These are phyloP conservation scores for Canavalia ensiformis DNA, from an alignment of 306 rosid genomes.

Conservation along the genomic window DNA sequence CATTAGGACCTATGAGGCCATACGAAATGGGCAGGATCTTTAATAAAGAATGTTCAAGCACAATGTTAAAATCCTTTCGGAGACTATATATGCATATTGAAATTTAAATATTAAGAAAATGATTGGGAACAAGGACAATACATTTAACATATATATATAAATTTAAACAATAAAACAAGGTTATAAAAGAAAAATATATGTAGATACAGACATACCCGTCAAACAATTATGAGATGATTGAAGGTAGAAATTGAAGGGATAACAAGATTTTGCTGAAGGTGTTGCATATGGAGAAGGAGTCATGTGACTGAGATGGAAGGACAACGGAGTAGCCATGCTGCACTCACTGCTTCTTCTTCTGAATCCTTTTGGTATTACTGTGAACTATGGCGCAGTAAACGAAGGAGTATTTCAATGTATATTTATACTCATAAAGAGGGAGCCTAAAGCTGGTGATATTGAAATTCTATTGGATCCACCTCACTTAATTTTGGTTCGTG, in stretches of 20 bases:
- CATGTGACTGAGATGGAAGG: neutral
- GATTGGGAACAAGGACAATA: no score
- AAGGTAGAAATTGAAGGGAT: neutral
- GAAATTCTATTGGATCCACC: neutral
- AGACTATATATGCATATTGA: neutral
- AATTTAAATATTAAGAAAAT: constrained; percentile 16
- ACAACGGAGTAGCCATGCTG: constrained; percentile 23
- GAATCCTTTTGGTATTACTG: neutral
- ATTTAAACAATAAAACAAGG: neutral
- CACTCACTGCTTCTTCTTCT: neutral
- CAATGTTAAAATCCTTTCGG: neutral
- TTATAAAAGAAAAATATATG: neutral
- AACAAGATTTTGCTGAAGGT: neutral
- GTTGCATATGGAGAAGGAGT: neutral
- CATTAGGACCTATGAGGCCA: neutral
- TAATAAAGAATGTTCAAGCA: neutral
- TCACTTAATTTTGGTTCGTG: constrained; percentile 24
- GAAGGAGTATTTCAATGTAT: neutral
- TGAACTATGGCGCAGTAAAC: neutral
- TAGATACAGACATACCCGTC: neutral
- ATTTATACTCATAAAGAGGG: neutral
- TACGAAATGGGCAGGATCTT: neutral
- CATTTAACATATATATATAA: neutral
- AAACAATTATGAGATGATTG: constrained; percentile 26
- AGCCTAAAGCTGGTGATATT: neutral